Base-by-base conservation (phyloP, 1,284 basidiomycete species). In the Tilletia setariae region DNA sequence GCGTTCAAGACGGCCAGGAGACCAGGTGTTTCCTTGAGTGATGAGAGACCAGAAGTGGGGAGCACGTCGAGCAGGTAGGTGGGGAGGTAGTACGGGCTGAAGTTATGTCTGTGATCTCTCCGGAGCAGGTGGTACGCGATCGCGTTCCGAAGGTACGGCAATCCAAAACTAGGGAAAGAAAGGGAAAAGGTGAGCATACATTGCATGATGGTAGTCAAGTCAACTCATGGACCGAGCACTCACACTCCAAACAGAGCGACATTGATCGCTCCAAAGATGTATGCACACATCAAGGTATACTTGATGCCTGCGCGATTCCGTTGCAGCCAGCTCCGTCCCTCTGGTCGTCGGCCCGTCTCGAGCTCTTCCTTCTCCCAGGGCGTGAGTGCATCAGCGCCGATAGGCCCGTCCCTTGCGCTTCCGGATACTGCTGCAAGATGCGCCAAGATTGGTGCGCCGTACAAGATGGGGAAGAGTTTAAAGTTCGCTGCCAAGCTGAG, bases 41-140 rank as follows among this genome's bases (percentile, higher is more conserved):
- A n/a, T 35, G 35, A 62, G n/a, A 21, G 13, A 25, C 49, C 35
- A 16, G 32, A 15, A 1, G 49, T 56, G 25, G 65, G 61, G 6
- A 40, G 42, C 16, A 62, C 30, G 42, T 66, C 66, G 16, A 83
- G 78, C 62, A 98, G 88, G 82, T 98, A 98, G 44, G 91, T 94
- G 53, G 91, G 88, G 82, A 98, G 93, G 84, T 96, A 98, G 85
- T 98, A 97, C 0, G 94, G 91, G 16, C 93, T 93, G 84, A 99
- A 98, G 83, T 99, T 99, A 85, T 98, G 96, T 66, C 94, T 89
- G 79, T 98, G 94, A 83, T 99, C 96, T 28, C 92, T 88, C 43
- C 96, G 88, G 70, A 90, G 87, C 2, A 94, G 84, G 79, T 98
- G 96, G 83, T 98, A 98, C 19, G 98, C 85, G 83, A 94, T 98